phyloP scores from a whole-genome alignment of 1,284 basidiomycete genomes.

The Rhizoctonia solani region DNA sequence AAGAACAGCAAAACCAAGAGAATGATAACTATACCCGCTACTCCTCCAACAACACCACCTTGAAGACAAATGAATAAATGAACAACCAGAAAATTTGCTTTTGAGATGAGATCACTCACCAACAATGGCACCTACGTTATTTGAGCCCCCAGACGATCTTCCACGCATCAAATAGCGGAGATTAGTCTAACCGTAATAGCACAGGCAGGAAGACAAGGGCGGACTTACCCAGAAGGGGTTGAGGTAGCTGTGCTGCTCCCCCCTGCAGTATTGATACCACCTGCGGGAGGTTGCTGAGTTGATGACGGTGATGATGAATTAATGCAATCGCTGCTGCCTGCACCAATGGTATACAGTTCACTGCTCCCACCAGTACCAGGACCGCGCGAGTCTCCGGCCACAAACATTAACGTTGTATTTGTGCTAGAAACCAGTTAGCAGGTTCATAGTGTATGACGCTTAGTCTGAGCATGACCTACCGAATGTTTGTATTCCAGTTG shows the following conservation, averaged over 20 bases:
- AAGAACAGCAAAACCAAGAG: slow-evolving; percentile 57
- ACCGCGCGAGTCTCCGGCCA: slow-evolving; percentile 62
- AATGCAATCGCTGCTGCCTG: slow-evolving; percentile 58
- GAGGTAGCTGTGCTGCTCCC: slow-evolving; percentile 34
- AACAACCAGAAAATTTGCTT: neutral
- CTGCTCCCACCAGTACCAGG: slow-evolving; percentile 68
- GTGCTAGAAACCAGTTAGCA: neutral
- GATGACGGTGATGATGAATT: slow-evolving; percentile 66
- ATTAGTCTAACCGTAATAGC: neutral
- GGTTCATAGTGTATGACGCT: neutral
- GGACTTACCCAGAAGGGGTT: neutral
- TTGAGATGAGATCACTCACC: slow-evolving; percentile 49
- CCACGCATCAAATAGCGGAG: neutral
- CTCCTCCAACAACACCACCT: slow-evolving; percentile 54
- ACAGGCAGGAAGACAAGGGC: neutral
- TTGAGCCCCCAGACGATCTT: slow-evolving; percentile 10
- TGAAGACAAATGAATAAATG: neutral
- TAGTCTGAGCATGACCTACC: slow-evolving; percentile 51
- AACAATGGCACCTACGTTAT: slow-evolving; percentile 64
- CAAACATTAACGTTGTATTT: slow-evolving; percentile 61
- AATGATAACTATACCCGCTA: slow-evolving; percentile 54
- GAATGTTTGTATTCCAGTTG: slow-evolving; percentile 63
- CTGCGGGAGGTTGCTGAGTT: slow-evolving; percentile 74
- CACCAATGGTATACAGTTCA: slow-evolving; percentile 55
- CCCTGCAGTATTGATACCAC: slow-evolving; percentile 69